These are phyloP conservation scores for Aspergillus eucalypticola DNA, from an alignment of 2,329 filamentous ascomycete species.

Conservation along the genomic window DNA sequence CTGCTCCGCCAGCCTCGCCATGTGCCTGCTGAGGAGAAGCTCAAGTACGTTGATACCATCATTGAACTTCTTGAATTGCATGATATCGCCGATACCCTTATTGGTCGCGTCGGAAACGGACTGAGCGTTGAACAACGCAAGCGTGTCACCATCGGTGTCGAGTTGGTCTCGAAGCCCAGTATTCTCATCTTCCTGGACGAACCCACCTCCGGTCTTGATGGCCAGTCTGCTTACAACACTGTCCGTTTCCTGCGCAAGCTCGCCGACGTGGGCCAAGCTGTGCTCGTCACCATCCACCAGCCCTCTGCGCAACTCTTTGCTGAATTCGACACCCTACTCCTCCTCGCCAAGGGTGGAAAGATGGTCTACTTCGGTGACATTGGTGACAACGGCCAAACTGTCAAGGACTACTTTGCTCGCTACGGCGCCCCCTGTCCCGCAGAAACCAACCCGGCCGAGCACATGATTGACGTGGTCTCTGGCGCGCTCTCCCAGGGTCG, in stretches of 20 bases:
- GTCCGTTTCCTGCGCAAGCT: constrained; percentile 67
- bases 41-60: constrained; percentile 65
- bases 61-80: constrained; percentile 64
- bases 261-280: constrained; percentile 64
- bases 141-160: constrained; percentile 70
- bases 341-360: constrained; percentile 66
- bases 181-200: constrained; percentile 70
- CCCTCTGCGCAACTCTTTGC: constrained; percentile 66
- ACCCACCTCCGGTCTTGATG: constrained; percentile 68
- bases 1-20: constrained; percentile 59
- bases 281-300: constrained; percentile 71
- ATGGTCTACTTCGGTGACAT: constrained; percentile 70
- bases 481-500: constrained; percentile 53
- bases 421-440: constrained; percentile 65
- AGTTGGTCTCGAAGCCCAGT: constrained; percentile 67
- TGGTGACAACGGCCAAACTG: constrained; percentile 63
- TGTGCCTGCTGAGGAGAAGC: constrained; percentile 58
- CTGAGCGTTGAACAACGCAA: constrained; percentile 67
- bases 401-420: constrained; percentile 67
- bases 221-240: constrained; percentile 66
- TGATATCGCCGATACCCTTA: constrained; percentile 64
- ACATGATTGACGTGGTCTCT: constrained; percentile 53
- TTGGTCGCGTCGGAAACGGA: constrained; percentile 48
- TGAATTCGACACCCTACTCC: constrained; percentile 69
- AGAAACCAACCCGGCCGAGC: constrained; percentile 62